Percentiles rank a stretch among this genome's conserved stretches.
These are phyloP conservation scores for Exutisphaerella laricina DNA, from an alignment of 2,329 filamentous ascomycete genomes.

Conservation along the genomic window DNA sequence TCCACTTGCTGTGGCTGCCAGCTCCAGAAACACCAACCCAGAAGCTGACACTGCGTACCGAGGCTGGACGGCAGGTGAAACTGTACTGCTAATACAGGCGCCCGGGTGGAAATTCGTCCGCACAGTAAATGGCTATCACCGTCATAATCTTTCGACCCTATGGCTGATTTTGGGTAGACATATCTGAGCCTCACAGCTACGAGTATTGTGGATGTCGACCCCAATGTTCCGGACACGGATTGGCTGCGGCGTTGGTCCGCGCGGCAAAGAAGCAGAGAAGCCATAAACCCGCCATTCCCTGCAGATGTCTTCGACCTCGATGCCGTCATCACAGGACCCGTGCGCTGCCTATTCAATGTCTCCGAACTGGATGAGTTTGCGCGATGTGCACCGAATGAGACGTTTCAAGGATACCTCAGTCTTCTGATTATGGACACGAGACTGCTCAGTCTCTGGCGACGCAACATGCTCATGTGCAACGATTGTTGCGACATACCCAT, in stretches of 20 bases:
- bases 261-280: slow-evolving; percentile 45
- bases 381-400: slow-evolving; percentile 33
- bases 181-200: slow-evolving; percentile 38
- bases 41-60: slow-evolving; percentile 11
- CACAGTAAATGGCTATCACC: slow-evolving; percentile 19
- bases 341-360: slow-evolving; percentile 39
- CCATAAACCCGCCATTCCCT: slow-evolving; percentile 46
- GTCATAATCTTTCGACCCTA: not conserved
- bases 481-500: slow-evolving; percentile 51
- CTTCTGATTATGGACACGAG: slow-evolving; percentile 41
- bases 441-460: slow-evolving; percentile 37
- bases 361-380: slow-evolving; percentile 43
- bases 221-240: slow-evolving; percentile 47
- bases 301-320: slow-evolving; percentile 30
- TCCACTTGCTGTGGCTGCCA: slow-evolving; percentile 11
- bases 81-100: slow-evolving; percentile 28
- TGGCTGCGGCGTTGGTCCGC: slow-evolving; percentile 50
- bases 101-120: slow-evolving; percentile 30
- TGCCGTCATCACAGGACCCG: slow-evolving; percentile 16
- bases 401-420: slow-evolving; percentile 42
- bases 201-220: slow-evolving; percentile 52
- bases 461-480: slow-evolving; percentile 42
- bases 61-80: slow-evolving; percentile 29
- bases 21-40: slow-evolving; percentile 6
- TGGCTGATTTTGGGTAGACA: slow-evolving; percentile 18